phyloP scores from a whole-genome alignment of 2,329 filamentous ascomycete species.

The Colletotrichum echinochloae region DNA sequence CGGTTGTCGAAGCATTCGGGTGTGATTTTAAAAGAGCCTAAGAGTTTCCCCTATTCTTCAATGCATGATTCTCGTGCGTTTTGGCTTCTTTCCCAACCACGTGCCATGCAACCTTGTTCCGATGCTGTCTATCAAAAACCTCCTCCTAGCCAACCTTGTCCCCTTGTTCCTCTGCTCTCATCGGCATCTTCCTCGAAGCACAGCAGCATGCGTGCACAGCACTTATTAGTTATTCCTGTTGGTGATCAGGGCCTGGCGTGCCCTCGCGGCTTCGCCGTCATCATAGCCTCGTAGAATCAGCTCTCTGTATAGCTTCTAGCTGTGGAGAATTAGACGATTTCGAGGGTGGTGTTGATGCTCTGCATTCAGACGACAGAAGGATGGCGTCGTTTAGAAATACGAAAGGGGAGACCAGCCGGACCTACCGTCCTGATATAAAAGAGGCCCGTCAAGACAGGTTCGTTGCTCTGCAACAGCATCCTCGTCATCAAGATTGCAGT shows the following conservation, averaged over 20 bases:
- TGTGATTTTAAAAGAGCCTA: neutral
- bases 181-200: constrained; percentile 18
- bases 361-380: neutral
- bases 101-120: neutral
- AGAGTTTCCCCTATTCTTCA: neutral
- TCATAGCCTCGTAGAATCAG: neutral
- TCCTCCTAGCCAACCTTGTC: constrained; percentile 8
- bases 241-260: neutral
- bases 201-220: constrained; percentile 19
- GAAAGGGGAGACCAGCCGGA: neutral
- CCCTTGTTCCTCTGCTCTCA: neutral
- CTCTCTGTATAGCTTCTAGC: neutral
- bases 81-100: neutral
- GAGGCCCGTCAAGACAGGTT: no score
- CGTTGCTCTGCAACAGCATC: no score
- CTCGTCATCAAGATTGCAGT: no score
- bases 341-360: neutral
- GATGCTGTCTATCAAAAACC: neutral
- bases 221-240: constrained; percentile 13
- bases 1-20: neutral
- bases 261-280: neutral
- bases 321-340: neutral
- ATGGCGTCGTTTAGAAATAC: constrained; percentile 9
- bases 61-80: no score
- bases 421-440: constrained; percentile 2